Base-by-base conservation (phyloP, 2,329 filamentous ascomycete genomes). In the Fusarium chuoi region DNA sequence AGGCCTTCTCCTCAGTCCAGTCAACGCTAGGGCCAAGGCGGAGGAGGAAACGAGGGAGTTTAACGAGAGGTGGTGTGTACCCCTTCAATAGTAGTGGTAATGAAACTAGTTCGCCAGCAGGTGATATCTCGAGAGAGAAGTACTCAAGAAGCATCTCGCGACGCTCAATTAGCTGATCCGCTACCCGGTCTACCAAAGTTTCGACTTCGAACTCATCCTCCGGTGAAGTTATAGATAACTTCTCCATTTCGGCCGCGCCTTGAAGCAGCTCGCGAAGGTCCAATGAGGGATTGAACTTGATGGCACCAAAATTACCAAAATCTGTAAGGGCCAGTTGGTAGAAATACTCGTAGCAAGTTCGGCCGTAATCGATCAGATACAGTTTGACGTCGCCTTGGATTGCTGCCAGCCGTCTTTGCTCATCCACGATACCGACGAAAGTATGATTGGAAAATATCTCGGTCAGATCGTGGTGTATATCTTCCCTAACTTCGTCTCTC, bases 291-390 rank as follows among this genome's bases (percentile, higher is more conserved):
- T 91, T 89, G 77, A 99, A 94, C 17, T 89, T 90, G 66, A 99
- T 95, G 28, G 87, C 83, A 6, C 96, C 96, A 78, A 98, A 98
- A 80, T 99, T 99, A 4, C 93, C 94, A 83, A 99, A 99, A 79
- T 99, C 95, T 0, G 95, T 97, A 41, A 99, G 88, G 0, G 95
- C 96, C 26, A 98, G 85, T 83, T 99, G 96, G 84, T 99, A 99
- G 81, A 98, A 97, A 81, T 96, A 97, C 77, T 98, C 96, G 70
- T 91, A 93, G 81, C 91, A 93, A 3, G 93, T 85, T 80, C 96
- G 91, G 17, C 95, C 96, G 79, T 99, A 99, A 82, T 99, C 96
- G 59, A 99, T 88, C 28, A 99, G 89, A 81, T 93, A 98, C 13
- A 99, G 88, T 80, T 95, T 97, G 14, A 98, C 93, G 20, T 96